Evolutionary conservation across 371 early-diverging fungal species (phyloP).

Genomic region (Sporodiniella umbellata): DNA sequence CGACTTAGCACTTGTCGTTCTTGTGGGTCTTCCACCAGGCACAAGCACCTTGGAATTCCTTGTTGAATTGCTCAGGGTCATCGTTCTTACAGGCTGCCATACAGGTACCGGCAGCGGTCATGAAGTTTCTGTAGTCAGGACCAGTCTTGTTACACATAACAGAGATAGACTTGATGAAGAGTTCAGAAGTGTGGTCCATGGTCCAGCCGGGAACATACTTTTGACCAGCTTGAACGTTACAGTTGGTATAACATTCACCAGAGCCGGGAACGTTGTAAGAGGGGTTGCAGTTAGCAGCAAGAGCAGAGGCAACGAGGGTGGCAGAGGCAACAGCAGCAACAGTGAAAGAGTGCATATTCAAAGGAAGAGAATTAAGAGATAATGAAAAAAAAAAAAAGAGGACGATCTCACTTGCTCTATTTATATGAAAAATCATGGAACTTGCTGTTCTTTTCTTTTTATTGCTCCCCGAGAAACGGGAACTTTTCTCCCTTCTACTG

Average conservation of each 20-base stretch:
- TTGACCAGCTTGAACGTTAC: constrained; percentile 20
- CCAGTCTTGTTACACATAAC: constrained; percentile 26
- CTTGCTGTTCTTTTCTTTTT: not conserved
- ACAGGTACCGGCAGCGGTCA: constrained; percentile 40
- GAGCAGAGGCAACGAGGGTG: constrained; percentile 7
- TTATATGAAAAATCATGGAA: not conserved
- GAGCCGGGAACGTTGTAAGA: constrained; percentile 18
- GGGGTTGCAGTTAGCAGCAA: constrained; percentile 25
- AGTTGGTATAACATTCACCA: constrained; percentile 14
- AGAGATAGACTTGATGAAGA: constrained; percentile 29
- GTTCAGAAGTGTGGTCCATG: constrained; percentile 28
- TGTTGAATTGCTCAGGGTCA: constrained; percentile 19
- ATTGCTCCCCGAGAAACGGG: too few relatives aligned
- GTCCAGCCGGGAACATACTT: constrained; percentile 19
- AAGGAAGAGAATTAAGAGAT: not conserved
- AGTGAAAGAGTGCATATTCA: constrained; percentile 13
- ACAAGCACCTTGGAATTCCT: constrained; percentile 21
- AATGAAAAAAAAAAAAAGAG: not conserved
- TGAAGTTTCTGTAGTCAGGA: constrained; percentile 26
- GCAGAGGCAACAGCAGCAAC: constrained; percentile 15
- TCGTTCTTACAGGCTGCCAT: constrained; percentile 24
- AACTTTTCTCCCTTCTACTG: too few relatives aligned
- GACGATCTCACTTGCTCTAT: not conserved
- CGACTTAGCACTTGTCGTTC: constrained; percentile 13
- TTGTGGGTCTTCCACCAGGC: constrained; percentile 22